Base-by-base conservation (phyloP, 148 eudicot genomes). In the Chenopodium formosanum region DNA sequence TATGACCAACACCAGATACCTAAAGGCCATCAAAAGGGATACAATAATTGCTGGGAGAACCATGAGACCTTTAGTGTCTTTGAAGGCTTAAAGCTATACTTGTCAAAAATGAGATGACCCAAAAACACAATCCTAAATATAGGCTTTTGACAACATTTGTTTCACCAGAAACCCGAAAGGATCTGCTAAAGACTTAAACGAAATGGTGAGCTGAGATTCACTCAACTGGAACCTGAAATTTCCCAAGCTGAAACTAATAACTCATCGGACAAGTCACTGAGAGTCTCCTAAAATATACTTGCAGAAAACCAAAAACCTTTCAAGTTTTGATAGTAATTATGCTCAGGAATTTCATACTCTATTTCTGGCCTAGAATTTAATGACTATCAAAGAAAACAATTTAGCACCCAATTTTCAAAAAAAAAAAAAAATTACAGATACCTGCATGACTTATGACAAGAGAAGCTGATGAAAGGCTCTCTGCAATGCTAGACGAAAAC, bases 361-460 rank as follows among this genome's bases (percentile, higher is more conserved):
- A 71, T 7, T 71, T 9, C 52, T 40, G 53, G 53, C 11, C 53
- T 44, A 22, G 53, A 31, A 60, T 7, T 4, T 1, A 46, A 9
- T 8, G 48, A 82, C 74, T 74, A 58, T 29, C 69, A 22, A 4
- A 60, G 31, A 31, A 67, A 70, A 69, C 78, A n/a, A 32, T 82
- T 22, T 17, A 37, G 23, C 56, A 76, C 1, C 44, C 44, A 40
- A 40, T 40, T 6, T 27, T 27, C 29, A 27, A 27, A 27, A 27
- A 27, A 27, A 27, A 27, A 27, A 27, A 27, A 27, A 27, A 27
- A 0, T 27, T 40, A 14, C 13, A 7, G 34, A 65, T 86, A 92
- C 97, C 99, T 87, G 99, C 99, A 87, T 95, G 97, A 80, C 99
- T 95, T 85, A 95, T 93, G 62, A 95, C 99, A 75, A 95, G 94